Conservation (phyloP, 2,329 filamentous ascomycete genomes). For the Podosphaera fusca region DNA sequence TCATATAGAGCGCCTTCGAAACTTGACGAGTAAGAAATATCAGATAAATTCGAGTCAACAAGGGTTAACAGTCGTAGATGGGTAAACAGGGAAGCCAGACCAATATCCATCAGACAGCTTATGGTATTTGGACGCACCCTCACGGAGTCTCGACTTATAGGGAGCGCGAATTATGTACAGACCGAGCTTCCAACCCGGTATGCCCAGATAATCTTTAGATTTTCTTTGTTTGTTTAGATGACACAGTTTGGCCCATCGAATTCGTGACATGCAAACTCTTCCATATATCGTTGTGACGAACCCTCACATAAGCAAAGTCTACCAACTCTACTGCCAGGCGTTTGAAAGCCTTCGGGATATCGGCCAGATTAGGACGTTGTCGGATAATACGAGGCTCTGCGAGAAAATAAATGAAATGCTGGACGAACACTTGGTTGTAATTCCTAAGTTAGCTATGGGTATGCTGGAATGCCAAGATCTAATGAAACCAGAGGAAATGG, state of each 20-base stretch:
- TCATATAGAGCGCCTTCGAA: neutral
- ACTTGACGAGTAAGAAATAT: neutral
- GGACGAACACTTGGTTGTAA: constrained; percentile 74
- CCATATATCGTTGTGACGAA: constrained; percentile 96
- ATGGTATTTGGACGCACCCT: constrained; percentile 92
- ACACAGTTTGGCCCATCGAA: constrained; percentile 61
- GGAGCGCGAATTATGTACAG: constrained; percentile 92
- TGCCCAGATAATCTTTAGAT: constrained; percentile 4
- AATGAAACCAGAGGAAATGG: constrained; percentile 59
- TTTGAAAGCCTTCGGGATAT: constrained; percentile 78
- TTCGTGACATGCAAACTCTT: constrained; percentile 90
- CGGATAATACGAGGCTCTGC: constrained; percentile 80
- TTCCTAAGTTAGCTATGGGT: constrained; percentile 83
- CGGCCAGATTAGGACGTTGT: constrained; percentile 58
- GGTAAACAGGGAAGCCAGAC: constrained; percentile 76
- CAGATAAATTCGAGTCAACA: neutral
- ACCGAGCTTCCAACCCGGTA: constrained; percentile 75
- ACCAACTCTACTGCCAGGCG: constrained; percentile 90
- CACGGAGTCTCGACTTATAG: constrained; percentile 71
- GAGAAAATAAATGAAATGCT: constrained; percentile 56
- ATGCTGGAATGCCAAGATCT: constrained; percentile 73
- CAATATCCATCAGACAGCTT: constrained; percentile 88
- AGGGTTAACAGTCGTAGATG: constrained; percentile 32
- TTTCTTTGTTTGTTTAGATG: constrained; percentile 1
- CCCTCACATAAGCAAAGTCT: constrained; percentile 76